These are phyloP conservation scores for Saraca asoca DNA, from an alignment of 331 rosid species.

Conservation along the genomic window DNA sequence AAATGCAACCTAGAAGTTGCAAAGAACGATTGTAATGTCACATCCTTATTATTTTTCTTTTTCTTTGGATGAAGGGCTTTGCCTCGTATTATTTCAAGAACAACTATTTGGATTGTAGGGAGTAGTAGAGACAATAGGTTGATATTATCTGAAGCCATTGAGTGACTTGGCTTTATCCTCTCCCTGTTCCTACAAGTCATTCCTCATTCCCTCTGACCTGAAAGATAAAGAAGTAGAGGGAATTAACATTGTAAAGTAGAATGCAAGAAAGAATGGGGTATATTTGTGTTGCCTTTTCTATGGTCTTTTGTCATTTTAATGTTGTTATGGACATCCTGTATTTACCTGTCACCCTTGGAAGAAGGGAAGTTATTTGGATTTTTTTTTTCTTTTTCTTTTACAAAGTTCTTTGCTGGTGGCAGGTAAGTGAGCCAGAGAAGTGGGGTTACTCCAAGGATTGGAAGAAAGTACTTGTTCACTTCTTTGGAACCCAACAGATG, in stretches of 20 bases:
- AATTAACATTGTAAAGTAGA: neutral
- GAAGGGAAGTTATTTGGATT: neutral
- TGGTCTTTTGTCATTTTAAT: neutral
- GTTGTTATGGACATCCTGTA: neutral
- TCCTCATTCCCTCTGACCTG: neutral
- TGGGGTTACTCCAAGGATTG: conserved; percentile 88
- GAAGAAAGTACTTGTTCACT: conserved; percentile 90
- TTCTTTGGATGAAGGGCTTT: conserved; percentile 1
- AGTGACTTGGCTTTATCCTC: conserved; percentile 9
- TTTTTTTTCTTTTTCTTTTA: conserved; percentile 26
- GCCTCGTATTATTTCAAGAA: neutral
- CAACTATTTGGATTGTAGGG: neutral
- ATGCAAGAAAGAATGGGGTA: neutral
- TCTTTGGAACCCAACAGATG: conserved; percentile 98
- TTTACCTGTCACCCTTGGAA: neutral
- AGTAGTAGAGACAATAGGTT: conserved; percentile 6
- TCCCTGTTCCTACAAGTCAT: too few relatives aligned
- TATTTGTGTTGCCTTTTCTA: conserved; percentile 1
- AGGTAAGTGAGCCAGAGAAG: conserved; percentile 96
- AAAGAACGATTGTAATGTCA: too few relatives aligned
- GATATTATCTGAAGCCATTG: neutral
- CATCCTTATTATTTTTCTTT: neutral
- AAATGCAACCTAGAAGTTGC: too few relatives aligned
- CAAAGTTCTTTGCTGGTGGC: conserved; percentile 46
- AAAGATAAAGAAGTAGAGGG: neutral